These are phyloP conservation scores for Vanderwaltozyma polyspora DNA, from an alignment of 805 yeast species.

Conservation along the genomic window DNA sequence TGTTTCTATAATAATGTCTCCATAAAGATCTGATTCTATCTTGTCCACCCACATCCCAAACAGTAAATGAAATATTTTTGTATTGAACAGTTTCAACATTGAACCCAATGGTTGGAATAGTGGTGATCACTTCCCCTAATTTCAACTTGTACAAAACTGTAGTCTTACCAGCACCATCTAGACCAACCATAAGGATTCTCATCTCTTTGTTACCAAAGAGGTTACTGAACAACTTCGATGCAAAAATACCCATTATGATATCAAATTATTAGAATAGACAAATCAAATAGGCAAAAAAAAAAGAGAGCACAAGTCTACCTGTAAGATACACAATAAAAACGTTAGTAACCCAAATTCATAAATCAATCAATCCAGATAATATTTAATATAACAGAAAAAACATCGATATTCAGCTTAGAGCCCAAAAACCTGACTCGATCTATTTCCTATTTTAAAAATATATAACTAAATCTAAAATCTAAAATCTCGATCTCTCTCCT, in stretches of 20 bases:
- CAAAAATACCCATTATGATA: conserved; percentile 76
- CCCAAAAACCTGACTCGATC: no score
- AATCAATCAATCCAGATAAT: no score
- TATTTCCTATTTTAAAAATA: no score
- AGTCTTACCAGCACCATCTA: conserved; percentile 98
- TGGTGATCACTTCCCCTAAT: conserved; percentile 91
- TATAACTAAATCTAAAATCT: no score
- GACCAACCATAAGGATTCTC: conserved; percentile 97
- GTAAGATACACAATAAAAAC: no score
- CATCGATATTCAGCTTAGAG: no score
- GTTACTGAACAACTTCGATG: conserved; percentile 88
- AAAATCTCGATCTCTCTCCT: no score
- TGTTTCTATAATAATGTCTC: conserved; percentile 98
- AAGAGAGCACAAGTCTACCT: no score
- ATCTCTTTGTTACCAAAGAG: conserved; percentile 95
- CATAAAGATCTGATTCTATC: conserved; percentile 97
- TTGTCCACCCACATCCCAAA: conserved; percentile 99
- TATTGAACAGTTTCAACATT: conserved; percentile 96
- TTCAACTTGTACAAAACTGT: conserved; percentile 90
- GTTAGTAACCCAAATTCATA: no score
- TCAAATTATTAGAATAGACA: neutral
- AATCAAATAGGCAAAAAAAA: no score
- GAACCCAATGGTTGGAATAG: conserved; percentile 95
- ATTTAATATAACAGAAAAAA: no score
- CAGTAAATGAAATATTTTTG: conserved; percentile 92